Evolutionary conservation across 805 yeast genomes (phyloP), one percentile per base, ranked within the genome.

Genomic region (Cyberlindnera maclurae): DNA sequence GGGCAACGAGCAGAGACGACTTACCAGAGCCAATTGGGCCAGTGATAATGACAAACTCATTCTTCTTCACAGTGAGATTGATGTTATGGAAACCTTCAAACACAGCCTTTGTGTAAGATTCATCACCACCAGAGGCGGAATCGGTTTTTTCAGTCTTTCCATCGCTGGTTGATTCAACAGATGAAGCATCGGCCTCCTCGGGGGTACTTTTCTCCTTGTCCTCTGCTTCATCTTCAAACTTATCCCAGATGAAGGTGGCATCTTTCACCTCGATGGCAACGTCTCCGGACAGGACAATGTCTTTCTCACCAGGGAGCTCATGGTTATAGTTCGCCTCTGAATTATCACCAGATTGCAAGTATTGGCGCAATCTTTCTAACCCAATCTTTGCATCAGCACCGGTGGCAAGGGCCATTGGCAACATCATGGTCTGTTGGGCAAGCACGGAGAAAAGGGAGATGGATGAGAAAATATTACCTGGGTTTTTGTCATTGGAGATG

Each of bases 1-100:
- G 53, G 0, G 89, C 87, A 46, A 65, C 65, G 36, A 84, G 65
- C 18, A 85, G 61, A 0, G 89, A 80, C 0, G 88, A 67, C 55
- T 84, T 84, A 34, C 95, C 94, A 3, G 82, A 68, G 1, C 94
- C 94, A 50, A 84, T 82, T 3, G 77, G 54, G 26, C 95, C 95
- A 0, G 90, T 82, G 18, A 84, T 69, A 42, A 82, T 82, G 7
- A 84, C 62, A 41, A 84, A 79, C 54, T 82, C 89, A n/a, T 16
- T 16, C 22, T 33, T 33, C 24, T 33, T 33, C 15, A 33, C 30
- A 9, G 36, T 26, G 26, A 44, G 15, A 26, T 34, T 26, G 33
- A 46, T 41, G 39, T 41, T 15, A 18, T 40, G 41, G 46, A 46
- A 40, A 7, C 43, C 49, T 34, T 48, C 40, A 33, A 46, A 46